Base-by-base conservation (phyloP, 2,329 filamentous ascomycete species). In the Fusarium palustre region DNA sequence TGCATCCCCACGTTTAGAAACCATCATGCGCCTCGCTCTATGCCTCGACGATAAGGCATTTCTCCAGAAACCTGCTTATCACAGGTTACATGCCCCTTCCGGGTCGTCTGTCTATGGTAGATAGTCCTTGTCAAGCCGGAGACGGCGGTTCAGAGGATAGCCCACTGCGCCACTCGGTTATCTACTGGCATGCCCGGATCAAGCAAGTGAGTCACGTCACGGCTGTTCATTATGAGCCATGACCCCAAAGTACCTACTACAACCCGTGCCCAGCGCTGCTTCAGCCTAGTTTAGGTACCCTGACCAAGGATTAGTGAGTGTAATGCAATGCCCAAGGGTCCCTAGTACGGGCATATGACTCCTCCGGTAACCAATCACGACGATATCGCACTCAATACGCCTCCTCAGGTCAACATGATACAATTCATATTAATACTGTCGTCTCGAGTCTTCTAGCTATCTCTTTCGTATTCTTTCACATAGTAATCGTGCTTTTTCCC, bases 301-400 rank as follows among this genome's bases (percentile, higher is more conserved):
- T 30, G 34, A 36, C 25, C 34, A 30, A 46, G 7, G 28, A 31
- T 46, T 45, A 63, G 59, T 47, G 48, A 63, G 20, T 47, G 50
- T 64, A 41, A 41, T 64, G 49, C 61, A 31, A 33, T 53, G 41
- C 16, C 24, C 24, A 34, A 9, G 33, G 39, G 33, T 47, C n/a
- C 47, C 58, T 43, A 38, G 58, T 70, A 67, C 72, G 69, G 70
- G 62, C 43, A 66, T 67, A 75, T 75, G 73, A 75, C 73, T 75
- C 72, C 63, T 55, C 68, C 61, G 52, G 50, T 46, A 28, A 39
- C 72, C 69, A 74, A 72, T 72, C 62, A 70, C 41, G 49, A 38
- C 22, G 31, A 43, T 42, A 63, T 72, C 58, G 56, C 69, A 70
- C 49, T 53, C 6, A 55, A 49, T 55, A 64, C 59, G 62, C 49